These are phyloP conservation scores for Cryptococcus deneoformans DNA, from an alignment of 1,284 basidiomycete genomes.

Conservation along the genomic window DNA sequence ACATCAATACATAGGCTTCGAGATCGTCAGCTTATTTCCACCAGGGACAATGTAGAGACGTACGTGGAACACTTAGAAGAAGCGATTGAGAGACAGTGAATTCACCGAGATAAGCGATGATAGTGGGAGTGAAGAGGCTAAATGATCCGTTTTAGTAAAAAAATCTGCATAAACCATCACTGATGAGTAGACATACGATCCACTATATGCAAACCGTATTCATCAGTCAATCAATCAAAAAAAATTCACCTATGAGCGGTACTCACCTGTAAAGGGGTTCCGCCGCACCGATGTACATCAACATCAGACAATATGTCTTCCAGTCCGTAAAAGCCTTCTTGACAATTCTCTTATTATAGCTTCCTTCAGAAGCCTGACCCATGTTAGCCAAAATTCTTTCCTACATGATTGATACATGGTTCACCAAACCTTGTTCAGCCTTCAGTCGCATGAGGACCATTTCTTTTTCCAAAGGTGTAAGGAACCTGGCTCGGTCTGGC, in stretches of 20 bases:
- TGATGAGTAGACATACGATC: neutral
- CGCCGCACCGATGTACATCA: conserved; percentile 49
- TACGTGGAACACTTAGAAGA: conserved; percentile 45
- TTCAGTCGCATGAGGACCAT: conserved; percentile 40
- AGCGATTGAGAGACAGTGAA: conserved; percentile 48
- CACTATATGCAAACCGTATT: conserved; percentile 14
- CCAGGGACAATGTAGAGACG: neutral
- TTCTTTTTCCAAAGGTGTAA: conserved; percentile 39
- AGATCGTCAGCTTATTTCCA: neutral
- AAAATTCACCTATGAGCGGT: conserved; percentile 15
- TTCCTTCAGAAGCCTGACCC: conserved; percentile 20
- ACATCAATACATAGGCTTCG: conserved; percentile 53
- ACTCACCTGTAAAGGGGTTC: conserved; percentile 47
- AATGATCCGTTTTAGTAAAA: conserved; percentile 6
- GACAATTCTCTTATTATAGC: conserved; percentile 31
- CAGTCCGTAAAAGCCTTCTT: conserved; percentile 38
- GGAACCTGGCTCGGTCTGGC: conserved; percentile 44
- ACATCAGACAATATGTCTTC: conserved; percentile 38
- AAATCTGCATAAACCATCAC: neutral
- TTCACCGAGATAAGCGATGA: conserved; percentile 48
- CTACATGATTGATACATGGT: neutral
- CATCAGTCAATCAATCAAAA: too few species aligned
- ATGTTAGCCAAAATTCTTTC: neutral
- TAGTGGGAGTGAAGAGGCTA: conserved; percentile 49
- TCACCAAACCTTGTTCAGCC: conserved; percentile 37